Evolutionary conservation across 768 basidiomycete genomes (phyloP), one percentile per base, ranked within the genome.

Genomic region (Amanita jacksonii): DNA sequence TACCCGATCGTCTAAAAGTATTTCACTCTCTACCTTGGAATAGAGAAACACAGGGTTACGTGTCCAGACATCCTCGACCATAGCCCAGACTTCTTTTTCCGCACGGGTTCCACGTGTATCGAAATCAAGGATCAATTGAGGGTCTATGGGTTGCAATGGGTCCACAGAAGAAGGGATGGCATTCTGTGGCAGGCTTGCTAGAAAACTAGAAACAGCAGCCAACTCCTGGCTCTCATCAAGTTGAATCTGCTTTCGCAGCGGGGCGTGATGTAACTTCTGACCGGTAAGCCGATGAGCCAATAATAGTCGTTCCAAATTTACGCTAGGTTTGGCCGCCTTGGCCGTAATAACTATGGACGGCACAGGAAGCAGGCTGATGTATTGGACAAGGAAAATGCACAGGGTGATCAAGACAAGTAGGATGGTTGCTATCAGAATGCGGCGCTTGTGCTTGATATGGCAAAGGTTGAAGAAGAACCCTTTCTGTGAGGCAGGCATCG

Each of bases 101-200:
- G 85, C 84, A 10, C 72, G 69, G 2, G 73, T 62, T 33, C 74
- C 66, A n/a, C 78, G 74, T 0, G 83, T 82, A 56, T 90, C 85
- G 57, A 90, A 91, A 53, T 85, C 87, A 32, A 91, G 71, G 4
- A 91, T 73, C 45, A 89, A 74, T 53, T 86, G 75, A 3, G 88
- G 85, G 57, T 90, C 86, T 46, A 89, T 76, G 6, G 85, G 75
- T 8, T 52, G 50, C 8, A 67, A 52, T 0, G 87, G 81, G 53
- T 89, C 75, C 35, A 87, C 72, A 5, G 66, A 65, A 0, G 64
- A 57, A 1, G 88, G 85, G 45, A 91, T 76, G 45, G 80, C 69
- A 60, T 89, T 89, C 59, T 83, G 77, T 0, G 83, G 76, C 16
- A 86, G 69, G 40, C 80, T 79, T 0, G 77, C 77, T 32, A 89